phyloP scores from a whole-genome alignment of 2,329 filamentous ascomycete genomes.

The Seiridium unicorne region DNA sequence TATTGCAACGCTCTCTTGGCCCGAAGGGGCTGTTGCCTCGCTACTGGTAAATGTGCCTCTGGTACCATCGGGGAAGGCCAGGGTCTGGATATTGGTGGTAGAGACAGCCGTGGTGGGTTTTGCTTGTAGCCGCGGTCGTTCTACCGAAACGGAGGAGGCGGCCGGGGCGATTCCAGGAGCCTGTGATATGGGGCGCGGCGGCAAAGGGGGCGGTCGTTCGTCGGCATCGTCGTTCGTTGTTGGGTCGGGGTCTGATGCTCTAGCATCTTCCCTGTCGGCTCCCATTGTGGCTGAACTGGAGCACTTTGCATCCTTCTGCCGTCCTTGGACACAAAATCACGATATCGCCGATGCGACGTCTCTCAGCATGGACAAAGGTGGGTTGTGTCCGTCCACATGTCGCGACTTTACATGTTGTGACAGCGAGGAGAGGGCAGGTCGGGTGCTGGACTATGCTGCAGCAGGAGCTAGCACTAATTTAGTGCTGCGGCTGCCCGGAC shows the following conservation, averaged over 20 bases:
- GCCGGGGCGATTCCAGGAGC: not conserved
- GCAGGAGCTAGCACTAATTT: not conserved
- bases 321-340: not conserved
- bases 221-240: slow-evolving; percentile 29
- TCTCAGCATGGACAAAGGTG: not conserved
- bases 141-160: slow-evolving; percentile 26
- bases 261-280: slow-evolving; percentile 27
- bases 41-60: slow-evolving; percentile 58
- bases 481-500: not conserved
- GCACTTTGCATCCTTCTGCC: slow-evolving; percentile 11
- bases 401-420: no score
- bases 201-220: slow-evolving; percentile 53
- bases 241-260: slow-evolving; percentile 16
- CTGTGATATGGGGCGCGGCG: slow-evolving; percentile 42
- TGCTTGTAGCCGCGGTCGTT: slow-evolving; percentile 45
- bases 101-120: slow-evolving; percentile 84
- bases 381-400: not conserved
- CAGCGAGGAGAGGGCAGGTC: no score
- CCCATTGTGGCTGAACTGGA: slow-evolving; percentile 19
- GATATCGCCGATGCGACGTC: not conserved
- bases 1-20: slow-evolving; percentile 30
- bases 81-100: slow-evolving; percentile 74
- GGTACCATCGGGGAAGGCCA: slow-evolving; percentile 69
- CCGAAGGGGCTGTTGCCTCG: slow-evolving; percentile 30
- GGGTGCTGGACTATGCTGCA: no score